Evolutionary conservation across 2,329 filamentous ascomycete species (phyloP).

Genomic region (Colletotrichum viniferum): DNA sequence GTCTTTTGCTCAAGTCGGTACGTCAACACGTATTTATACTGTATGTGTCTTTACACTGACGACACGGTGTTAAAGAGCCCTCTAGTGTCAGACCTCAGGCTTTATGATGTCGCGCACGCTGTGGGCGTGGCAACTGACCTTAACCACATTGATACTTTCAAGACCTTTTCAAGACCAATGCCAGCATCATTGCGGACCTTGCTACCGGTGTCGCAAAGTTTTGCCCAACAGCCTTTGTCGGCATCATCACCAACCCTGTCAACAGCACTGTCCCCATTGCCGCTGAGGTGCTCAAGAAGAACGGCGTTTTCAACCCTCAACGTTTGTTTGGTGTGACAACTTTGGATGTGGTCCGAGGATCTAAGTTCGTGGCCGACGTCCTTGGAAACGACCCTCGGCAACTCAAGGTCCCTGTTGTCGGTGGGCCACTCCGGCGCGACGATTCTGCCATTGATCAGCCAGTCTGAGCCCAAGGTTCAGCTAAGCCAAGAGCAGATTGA

Average conservation of each 20-base stretch:
- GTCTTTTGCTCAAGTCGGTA: slow-evolving; percentile 11
- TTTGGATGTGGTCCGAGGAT: slow-evolving; percentile 78
- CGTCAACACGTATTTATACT: not conserved
- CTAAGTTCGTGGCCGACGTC: slow-evolving; percentile 73
- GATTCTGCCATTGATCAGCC: slow-evolving; percentile 77
- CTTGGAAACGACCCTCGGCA: slow-evolving; percentile 58
- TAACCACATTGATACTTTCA: slow-evolving; percentile 73
- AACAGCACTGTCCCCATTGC: slow-evolving; percentile 83
- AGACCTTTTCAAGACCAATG: slow-evolving; percentile 75
- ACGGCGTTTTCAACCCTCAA: slow-evolving; percentile 79
- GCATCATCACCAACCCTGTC: slow-evolving; percentile 81
- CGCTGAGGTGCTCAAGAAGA: slow-evolving; percentile 76
- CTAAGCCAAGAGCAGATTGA: slow-evolving; percentile 51
- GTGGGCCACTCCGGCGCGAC: slow-evolving; percentile 80
- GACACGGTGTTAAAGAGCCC: not conserved
- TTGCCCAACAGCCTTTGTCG: slow-evolving; percentile 73
- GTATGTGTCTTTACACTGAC: not conserved
- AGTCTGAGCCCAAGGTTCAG: slow-evolving; percentile 69
- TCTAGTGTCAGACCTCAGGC: slow-evolving; percentile 15
- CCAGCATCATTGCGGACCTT: slow-evolving; percentile 78
- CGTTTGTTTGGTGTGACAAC: slow-evolving; percentile 82
- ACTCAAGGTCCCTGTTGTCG: slow-evolving; percentile 76
- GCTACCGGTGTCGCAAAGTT: slow-evolving; percentile 74
- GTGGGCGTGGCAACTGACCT: slow-evolving; percentile 77
- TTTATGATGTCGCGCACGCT: slow-evolving; percentile 20